Percentiles rank a stretch among this genome's conserved stretches.
These are phyloP conservation scores for Eucalyptus victrix DNA, from an alignment of 345 rosid genomes.

Conservation along the genomic window DNA sequence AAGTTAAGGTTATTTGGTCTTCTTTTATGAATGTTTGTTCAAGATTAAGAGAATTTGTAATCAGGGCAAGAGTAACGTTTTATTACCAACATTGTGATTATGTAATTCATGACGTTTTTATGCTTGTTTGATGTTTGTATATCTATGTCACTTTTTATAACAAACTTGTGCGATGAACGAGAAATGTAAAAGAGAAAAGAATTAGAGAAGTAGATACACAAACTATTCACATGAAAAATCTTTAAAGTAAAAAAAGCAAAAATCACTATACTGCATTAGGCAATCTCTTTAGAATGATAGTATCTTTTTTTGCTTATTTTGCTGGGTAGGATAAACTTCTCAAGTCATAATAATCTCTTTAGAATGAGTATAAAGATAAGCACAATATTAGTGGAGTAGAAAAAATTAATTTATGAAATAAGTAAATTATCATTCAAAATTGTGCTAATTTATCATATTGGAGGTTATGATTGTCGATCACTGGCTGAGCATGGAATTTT, in stretches of 20 bases:
- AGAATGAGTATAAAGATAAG: neutral
- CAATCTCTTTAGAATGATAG: neutral
- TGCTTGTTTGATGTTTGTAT: neutral
- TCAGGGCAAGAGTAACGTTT: neutral
- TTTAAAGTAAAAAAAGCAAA: neutral
- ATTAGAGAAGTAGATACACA: neutral
- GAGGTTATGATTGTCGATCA: neutral
- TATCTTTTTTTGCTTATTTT: neutral
- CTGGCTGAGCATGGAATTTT: neutral
- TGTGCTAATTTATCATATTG: neutral
- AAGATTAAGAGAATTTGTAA: neutral
- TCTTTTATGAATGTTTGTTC: neutral
- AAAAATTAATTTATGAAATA: neutral
- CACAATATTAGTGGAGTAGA: neutral
- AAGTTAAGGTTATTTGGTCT: neutral
- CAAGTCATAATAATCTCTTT: neutral
- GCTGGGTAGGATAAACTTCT: neutral
- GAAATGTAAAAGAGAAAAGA: neutral
- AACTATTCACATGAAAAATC: neutral
- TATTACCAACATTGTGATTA: neutral
- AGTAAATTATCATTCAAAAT: neutral
- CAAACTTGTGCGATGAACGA: neutral
- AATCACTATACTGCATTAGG: neutral
- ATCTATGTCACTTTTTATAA: neutral
- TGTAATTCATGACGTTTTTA: neutral